Conservation (phyloP, 805 yeast species). For the Zygosaccharomyces rouxii region DNA sequence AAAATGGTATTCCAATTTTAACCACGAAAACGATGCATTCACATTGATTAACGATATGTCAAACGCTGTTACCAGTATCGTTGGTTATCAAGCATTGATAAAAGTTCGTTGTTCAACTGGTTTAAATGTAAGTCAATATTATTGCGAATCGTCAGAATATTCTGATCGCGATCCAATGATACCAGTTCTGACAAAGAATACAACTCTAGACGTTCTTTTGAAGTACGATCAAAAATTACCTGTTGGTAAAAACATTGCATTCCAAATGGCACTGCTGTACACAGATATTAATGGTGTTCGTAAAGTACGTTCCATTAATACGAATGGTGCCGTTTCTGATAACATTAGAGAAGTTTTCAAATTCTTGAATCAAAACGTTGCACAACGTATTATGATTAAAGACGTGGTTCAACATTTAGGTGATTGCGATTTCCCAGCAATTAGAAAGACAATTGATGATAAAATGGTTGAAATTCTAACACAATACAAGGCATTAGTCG, state of each 20-base stretch:
- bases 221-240: slow-evolving; percentile 67
- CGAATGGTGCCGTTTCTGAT: slow-evolving; percentile 75
- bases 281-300: slow-evolving; percentile 73
- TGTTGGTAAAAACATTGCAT: slow-evolving; percentile 71
- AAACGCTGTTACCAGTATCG: slow-evolving; percentile 45
- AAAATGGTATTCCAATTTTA: slow-evolving; percentile 62
- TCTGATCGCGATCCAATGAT: slow-evolving; percentile 57
- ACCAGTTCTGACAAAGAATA: slow-evolving; percentile 61
- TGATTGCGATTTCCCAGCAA: slow-evolving; percentile 43
- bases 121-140: slow-evolving; percentile 70
- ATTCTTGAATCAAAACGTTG: slow-evolving; percentile 73
- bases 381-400: slow-evolving; percentile 49
- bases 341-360: slow-evolving; percentile 68
- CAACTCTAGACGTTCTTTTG: slow-evolving; percentile 65
- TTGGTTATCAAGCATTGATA: slow-evolving; percentile 76
- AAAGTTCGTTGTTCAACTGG: slow-evolving; percentile 88
- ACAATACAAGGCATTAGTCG: slow-evolving; percentile 49
- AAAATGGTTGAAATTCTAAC: slow-evolving; percentile 55
- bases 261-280: slow-evolving; percentile 85
- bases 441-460: slow-evolving; percentile 48
- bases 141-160: slow-evolving; percentile 50
- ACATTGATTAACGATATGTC: slow-evolving; percentile 57
- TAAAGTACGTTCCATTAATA: slow-evolving; percentile 81
- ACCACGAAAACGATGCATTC: slow-evolving; percentile 63
- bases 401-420: slow-evolving; percentile 42